Evolutionary conservation across 768 basidiomycete species (phyloP).

Genomic region (Tephrocybe rancida): DNA sequence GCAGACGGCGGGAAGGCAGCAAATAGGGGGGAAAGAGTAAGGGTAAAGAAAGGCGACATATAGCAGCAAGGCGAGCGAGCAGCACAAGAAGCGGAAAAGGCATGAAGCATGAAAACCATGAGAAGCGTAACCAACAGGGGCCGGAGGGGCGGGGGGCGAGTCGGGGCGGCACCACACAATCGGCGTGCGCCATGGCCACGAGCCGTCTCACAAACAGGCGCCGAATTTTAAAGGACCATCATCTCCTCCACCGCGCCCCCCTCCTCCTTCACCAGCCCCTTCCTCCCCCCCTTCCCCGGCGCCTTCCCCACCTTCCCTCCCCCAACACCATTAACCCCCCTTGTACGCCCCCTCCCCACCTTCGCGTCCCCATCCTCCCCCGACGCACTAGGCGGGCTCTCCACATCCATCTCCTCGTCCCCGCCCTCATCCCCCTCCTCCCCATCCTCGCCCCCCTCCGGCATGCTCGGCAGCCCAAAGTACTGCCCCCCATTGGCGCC

Average conservation of each 20-base stretch:
- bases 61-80: background rate
- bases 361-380: conserved; percentile 5
- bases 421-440: conserved; percentile 5
- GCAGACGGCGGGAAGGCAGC: background rate
- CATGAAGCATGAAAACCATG: no score
- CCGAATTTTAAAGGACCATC: conserved; percentile 28
- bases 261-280: conserved; percentile 16
- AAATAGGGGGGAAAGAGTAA: background rate
- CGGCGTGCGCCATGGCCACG: background rate
- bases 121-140: no score
- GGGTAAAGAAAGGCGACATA: background rate
- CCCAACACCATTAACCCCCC: conserved; percentile 13
- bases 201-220: background rate
- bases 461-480: conserved; percentile 32
- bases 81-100: background rate
- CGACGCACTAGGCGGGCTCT: conserved; percentile 12
- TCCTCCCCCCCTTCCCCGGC: conserved; percentile 10
- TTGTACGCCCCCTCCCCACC: conserved; percentile 18
- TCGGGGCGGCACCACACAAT: no score
- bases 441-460: conserved; percentile 19
- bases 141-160: no score
- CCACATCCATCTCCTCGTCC: conserved; percentile 19
- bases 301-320: conserved; percentile 10
- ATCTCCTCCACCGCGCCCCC: conserved; percentile 19
- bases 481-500: conserved; percentile 11